Evolutionary conservation across 163 green algal species (phyloP).

Genomic region (Chlamydomonas reinhardtii): DNA sequence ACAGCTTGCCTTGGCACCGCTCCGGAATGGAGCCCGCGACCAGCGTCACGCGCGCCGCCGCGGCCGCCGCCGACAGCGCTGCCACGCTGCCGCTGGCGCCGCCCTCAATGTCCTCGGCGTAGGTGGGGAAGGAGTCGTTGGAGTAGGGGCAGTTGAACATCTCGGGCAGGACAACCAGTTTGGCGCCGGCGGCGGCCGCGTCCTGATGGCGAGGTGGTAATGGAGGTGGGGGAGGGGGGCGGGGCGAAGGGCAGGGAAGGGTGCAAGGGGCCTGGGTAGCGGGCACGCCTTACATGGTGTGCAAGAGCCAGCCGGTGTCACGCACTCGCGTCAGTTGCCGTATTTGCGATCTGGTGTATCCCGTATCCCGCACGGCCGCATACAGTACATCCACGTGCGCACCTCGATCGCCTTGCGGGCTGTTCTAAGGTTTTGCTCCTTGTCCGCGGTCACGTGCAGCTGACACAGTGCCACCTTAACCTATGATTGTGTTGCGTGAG

Average conservation of each 20-base stretch:
- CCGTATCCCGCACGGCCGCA: too few species aligned
- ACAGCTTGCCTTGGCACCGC: conserved; percentile 76
- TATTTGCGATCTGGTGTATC: too few species aligned
- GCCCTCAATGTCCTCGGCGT: conserved; percentile 91
- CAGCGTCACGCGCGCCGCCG: conserved; percentile 74
- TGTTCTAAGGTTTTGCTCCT: conserved; percentile 79
- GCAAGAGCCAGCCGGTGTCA: too few species aligned
- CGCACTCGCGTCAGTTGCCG: too few species aligned
- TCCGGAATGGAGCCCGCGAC: conserved; percentile 95
- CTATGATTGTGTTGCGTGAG: conserved; percentile 53
- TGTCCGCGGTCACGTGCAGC: conserved; percentile 78
- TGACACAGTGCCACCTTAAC: conserved; percentile 91
- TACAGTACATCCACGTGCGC: too few species aligned
- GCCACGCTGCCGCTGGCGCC: conserved; percentile 69
- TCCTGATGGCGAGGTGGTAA: conserved; percentile 48
- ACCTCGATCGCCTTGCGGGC: conserved; percentile 74
- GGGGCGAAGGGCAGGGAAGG: not conserved
- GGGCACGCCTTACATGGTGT: too few species aligned
- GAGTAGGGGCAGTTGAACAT: conserved; percentile 98
- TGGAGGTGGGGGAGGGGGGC: not conserved
- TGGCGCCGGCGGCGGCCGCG: conserved; percentile 78
- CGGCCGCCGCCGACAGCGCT: conserved; percentile 69
- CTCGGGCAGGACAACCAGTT: conserved; percentile 95
- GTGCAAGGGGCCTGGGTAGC: too few species aligned
- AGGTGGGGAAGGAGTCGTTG: conserved; percentile 93